Percentiles rank a stretch among this genome's conserved stretches.
phyloP scores from a whole-genome alignment of 2,329 filamentous ascomycete species.

The Huntiella moniliformis region DNA sequence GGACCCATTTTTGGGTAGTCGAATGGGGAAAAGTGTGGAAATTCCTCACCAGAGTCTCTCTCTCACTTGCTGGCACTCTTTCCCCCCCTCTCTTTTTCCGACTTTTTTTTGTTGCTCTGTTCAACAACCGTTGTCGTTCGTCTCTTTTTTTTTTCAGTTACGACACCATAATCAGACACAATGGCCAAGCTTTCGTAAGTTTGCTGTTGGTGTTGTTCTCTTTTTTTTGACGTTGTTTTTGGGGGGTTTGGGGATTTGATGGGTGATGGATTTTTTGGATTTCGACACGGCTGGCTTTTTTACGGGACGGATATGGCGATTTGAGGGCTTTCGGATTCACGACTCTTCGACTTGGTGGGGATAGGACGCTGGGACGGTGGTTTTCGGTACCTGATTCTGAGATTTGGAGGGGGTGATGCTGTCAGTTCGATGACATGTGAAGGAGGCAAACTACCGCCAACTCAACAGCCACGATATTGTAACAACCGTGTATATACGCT shows the following conservation, averaged over 20 bases:
- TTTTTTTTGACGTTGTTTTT: constrained; percentile 4
- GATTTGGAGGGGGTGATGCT: background rate
- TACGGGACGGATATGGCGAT: too few species aligned
- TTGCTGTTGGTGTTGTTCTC: constrained; percentile 6
- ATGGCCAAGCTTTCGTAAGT: constrained; percentile 49
- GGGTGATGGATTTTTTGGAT: too few species aligned
- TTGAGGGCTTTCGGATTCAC: too few species aligned
- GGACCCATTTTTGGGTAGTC: too few species aligned
- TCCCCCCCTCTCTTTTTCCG: constrained; percentile 1
- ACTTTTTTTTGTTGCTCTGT: constrained; percentile 5
- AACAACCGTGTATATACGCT: background rate
- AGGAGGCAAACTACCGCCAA: background rate
- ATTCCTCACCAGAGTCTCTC: too few species aligned
- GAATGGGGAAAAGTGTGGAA: too few species aligned
- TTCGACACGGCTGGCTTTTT: too few species aligned
- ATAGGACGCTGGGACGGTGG: too few species aligned
- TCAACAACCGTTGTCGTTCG: constrained; percentile 11
- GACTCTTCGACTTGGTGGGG: too few species aligned
- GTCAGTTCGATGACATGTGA: background rate
- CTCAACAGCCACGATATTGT: background rate
- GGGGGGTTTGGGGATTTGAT: too few species aligned
- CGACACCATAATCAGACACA: constrained; percentile 27
- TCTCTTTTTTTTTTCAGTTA: constrained; percentile 10
- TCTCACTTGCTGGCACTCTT: too few species aligned
- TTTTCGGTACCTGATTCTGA: background rate